These are phyloP conservation scores for Phaeosphaeria sp. DNA, from an alignment of 2,329 filamentous ascomycete genomes.

Conservation along the genomic window DNA sequence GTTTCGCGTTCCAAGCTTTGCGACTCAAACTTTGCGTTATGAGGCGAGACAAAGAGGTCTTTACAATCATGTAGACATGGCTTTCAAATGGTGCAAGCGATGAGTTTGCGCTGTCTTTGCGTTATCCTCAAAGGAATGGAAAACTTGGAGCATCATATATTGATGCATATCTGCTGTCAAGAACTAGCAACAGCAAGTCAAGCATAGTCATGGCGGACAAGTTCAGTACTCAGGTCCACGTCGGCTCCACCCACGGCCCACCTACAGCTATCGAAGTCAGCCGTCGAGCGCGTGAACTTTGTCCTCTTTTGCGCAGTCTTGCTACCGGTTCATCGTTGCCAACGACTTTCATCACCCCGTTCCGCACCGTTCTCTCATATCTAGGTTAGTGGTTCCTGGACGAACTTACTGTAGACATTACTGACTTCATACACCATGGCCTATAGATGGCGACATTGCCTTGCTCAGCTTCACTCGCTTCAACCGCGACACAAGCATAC, in stretches of 20 bases:
- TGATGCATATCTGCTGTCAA: too few relatives aligned
- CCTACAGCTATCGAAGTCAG: not conserved
- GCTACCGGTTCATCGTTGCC: not conserved
- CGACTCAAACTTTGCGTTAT: not conserved
- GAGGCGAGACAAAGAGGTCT: not conserved
- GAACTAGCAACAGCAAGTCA: too few relatives aligned
- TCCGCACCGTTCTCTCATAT: slow-evolving; percentile 4
- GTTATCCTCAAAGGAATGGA: too few relatives aligned
- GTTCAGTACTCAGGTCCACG: not conserved
- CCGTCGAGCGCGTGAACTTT: slow-evolving; percentile 1
- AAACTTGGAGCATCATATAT: too few relatives aligned
- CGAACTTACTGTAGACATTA: too few relatives aligned
- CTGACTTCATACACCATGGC: too few relatives aligned
- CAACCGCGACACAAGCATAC: not conserved
- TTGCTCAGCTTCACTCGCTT: not conserved
- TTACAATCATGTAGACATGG: not conserved
- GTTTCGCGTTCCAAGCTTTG: not conserved
- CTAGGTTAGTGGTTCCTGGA: too few relatives aligned
- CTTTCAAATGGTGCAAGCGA: not conserved
- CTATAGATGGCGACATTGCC: slow-evolving; percentile 1
- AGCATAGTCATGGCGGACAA: not conserved
- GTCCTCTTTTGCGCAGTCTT: not conserved
- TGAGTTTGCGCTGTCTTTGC: not conserved
- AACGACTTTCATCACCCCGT: not conserved
- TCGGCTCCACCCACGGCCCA: slow-evolving; percentile 1